Conservation (phyloP, 164 flowering plant species). For the Magnolia officinalis region DNA sequence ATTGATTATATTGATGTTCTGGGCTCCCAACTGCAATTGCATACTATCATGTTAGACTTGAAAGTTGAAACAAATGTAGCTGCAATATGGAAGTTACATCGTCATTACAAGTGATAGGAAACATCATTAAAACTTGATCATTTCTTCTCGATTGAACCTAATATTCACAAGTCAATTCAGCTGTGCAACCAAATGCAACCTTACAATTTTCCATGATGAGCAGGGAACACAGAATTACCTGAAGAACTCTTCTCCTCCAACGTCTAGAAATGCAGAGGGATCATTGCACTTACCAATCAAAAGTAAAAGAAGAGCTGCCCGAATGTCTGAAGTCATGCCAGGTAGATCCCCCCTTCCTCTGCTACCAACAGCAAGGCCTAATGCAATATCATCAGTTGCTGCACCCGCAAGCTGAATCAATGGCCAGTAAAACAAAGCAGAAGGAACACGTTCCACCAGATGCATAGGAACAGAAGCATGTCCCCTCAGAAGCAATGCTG, state of each 20-base stretch:
- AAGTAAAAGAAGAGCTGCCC: constrained; percentile 89
- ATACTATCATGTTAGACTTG: too few species aligned
- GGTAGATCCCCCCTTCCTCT: constrained; percentile 93
- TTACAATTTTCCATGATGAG: neutral
- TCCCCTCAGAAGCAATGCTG: constrained; percentile 80
- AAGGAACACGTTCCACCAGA: constrained; percentile 83
- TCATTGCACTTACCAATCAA: constrained; percentile 93
- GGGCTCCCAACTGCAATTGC: too few species aligned
- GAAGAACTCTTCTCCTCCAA: constrained; percentile 91
- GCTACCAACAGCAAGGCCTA: constrained; percentile 98
- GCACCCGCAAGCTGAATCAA: constrained; percentile 98
- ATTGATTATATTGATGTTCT: too few species aligned
- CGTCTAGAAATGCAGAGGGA: constrained; percentile 72
- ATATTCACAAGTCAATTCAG: too few species aligned
- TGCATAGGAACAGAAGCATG: constrained; percentile 90
- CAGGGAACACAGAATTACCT: constrained; percentile 38
- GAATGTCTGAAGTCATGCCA: constrained; percentile 90
- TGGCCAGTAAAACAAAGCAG: constrained; percentile 94
- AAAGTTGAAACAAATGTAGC: too few species aligned
- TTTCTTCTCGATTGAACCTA: too few species aligned
- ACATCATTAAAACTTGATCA: too few species aligned
- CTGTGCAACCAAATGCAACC: too few species aligned
- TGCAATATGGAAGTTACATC: too few species aligned
- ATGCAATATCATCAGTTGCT: constrained; percentile 85
- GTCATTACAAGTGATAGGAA: too few species aligned